phyloP scores from a whole-genome alignment of 1,284 basidiomycete species.

The Caloboletus firmus region DNA sequence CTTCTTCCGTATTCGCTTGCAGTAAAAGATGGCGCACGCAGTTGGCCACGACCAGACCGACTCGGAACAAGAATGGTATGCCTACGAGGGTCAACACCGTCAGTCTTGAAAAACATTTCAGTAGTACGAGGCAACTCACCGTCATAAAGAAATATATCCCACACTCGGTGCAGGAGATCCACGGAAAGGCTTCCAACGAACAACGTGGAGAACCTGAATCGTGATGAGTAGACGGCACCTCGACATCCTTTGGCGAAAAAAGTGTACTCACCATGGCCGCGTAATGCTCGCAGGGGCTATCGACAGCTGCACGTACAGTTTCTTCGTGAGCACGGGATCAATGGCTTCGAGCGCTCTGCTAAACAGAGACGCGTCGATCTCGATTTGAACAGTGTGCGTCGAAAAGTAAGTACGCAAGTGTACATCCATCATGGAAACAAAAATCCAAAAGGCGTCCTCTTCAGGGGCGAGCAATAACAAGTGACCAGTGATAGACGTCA shows the following conservation, averaged over 20 bases:
- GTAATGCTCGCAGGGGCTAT: conserved; percentile 59
- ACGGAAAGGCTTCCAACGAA: conserved; percentile 80
- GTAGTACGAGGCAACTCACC: conserved; percentile 48
- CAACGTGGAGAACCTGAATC: conserved; percentile 62
- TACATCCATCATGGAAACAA: conserved; percentile 80
- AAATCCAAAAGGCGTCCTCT: conserved; percentile 94
- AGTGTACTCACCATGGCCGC: conserved; percentile 53
- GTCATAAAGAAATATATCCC: conserved; percentile 88
- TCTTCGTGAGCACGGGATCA: conserved; percentile 65
- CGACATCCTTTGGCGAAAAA: background rate
- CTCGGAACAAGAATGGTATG: conserved; percentile 76
- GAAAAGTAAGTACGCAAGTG: conserved; percentile 82
- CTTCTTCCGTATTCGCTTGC: conserved; percentile 49
- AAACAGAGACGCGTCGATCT: conserved; percentile 81
- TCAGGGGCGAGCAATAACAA: conserved; percentile 81
- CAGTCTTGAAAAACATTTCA: conserved; percentile 1
- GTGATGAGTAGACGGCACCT: background rate
- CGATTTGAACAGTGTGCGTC: conserved; percentile 66
- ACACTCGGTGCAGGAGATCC: conserved; percentile 75
- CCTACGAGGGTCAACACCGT: conserved; percentile 45
- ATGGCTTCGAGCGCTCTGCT: conserved; percentile 68
- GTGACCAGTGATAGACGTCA: conserved; percentile 77
- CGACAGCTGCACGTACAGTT: conserved; percentile 64
- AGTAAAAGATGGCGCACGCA: conserved; percentile 62
- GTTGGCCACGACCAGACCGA: conserved; percentile 73